Conservation (phyloP, 148 eudicot genomes). For the Linanthus parryae region DNA sequence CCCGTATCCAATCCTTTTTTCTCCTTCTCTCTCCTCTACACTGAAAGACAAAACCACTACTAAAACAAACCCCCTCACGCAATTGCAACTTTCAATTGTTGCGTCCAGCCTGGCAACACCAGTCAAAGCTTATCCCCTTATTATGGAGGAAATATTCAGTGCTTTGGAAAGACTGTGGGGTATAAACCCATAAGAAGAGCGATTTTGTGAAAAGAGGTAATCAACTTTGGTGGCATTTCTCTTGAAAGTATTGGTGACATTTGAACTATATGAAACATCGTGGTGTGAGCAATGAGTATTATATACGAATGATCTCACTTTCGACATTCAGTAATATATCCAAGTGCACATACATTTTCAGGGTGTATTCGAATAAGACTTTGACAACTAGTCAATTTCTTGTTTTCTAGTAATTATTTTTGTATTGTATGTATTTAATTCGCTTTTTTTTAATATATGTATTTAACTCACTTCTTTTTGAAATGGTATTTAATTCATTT, state of each 20-base stretch:
- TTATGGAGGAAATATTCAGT: background rate
- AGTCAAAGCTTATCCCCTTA: background rate
- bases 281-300: background rate
- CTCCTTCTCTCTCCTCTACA: background rate
- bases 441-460: too few relatives aligned
- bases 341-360: too few relatives aligned
- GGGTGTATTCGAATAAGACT: too few relatives aligned
- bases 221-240: background rate
- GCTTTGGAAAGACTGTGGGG: background rate
- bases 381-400: too few relatives aligned
- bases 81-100: too few relatives aligned
- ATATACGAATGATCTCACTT: background rate
- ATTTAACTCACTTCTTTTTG: too few relatives aligned
- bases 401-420: too few relatives aligned
- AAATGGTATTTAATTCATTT: too few relatives aligned
- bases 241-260: background rate
- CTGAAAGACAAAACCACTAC: background rate
- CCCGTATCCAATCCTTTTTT: background rate
- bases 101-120: slow-evolving; percentile 1
- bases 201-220: background rate
- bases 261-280: background rate
- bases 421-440: too few relatives aligned
- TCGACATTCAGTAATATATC: too few relatives aligned
- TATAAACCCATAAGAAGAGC: background rate
- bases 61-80: slow-evolving; percentile 2